A percentile compares a stretch with the other conserved stretches of the same genome.
Conservation (phyloP, 345 rosid species). For the Hirschfeldia incana region DNA sequence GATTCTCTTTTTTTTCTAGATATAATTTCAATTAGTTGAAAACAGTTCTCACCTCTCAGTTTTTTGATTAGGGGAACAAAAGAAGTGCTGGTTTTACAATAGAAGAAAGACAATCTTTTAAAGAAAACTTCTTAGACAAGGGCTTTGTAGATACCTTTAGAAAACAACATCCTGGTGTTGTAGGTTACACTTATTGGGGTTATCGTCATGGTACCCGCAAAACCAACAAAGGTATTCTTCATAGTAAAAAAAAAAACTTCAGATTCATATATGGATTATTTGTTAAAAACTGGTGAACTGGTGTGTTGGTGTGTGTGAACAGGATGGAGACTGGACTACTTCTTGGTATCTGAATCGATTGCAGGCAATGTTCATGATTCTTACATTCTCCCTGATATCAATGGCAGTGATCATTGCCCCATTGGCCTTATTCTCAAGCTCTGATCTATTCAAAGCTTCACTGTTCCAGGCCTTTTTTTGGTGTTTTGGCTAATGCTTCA, state of each 20-base stretch:
- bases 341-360: constrained; percentile 80
- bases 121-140: constrained; percentile 66
- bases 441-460: constrained; percentile 31
- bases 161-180: constrained; percentile 76
- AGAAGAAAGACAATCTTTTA: constrained; percentile 85
- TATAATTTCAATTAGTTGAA: constrained; percentile 6
- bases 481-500: background rate
- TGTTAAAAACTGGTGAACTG: constrained; percentile 12
- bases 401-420: constrained; percentile 92
- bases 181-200: constrained; percentile 96
- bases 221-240: constrained; percentile 64
- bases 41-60: background rate
- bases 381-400: constrained; percentile 78
- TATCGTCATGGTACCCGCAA: constrained; percentile 82
- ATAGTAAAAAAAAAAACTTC: background rate
- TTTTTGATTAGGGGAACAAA: constrained; percentile 67
- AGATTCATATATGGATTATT: constrained; percentile 3
- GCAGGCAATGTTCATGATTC: constrained; percentile 81
- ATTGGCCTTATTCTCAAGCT: constrained; percentile 72
- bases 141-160: constrained; percentile 94
- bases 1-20: background rate
- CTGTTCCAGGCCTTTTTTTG: background rate
- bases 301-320: constrained; percentile 25
- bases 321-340: constrained; percentile 99
- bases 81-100: constrained; percentile 91